These are phyloP conservation scores for Mucor lusitanicus DNA, from an alignment of 371 early-diverging fungal species.

Conservation along the genomic window DNA sequence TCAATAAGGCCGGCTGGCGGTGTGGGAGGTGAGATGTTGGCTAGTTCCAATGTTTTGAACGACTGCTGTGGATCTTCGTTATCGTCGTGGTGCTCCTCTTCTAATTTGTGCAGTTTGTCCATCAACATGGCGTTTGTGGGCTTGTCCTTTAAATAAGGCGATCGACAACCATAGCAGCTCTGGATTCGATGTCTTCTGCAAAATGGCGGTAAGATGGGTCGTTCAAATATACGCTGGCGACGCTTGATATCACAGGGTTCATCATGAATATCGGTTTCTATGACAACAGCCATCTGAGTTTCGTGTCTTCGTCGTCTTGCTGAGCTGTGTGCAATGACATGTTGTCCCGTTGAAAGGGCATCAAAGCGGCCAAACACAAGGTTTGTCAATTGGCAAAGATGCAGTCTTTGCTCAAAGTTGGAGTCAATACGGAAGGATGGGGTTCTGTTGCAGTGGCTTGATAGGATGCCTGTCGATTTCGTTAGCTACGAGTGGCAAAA, in stretches of 20 bases:
- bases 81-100: conserved; percentile 31
- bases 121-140: conserved; percentile 30
- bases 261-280: conserved; percentile 21
- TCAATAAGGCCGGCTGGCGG: conserved; percentile 50
- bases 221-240: conserved; percentile 27
- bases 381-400: conserved; percentile 63
- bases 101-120: conserved; percentile 35
- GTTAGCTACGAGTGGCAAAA: background rate
- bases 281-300: conserved; percentile 24
- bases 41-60: conserved; percentile 7
- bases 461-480: conserved; percentile 48
- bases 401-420: conserved; percentile 58
- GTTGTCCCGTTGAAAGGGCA: conserved; percentile 45
- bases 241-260: conserved; percentile 20
- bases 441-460: conserved; percentile 47
- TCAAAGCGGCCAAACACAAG: conserved; percentile 68
- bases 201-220: conserved; percentile 33
- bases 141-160: conserved; percentile 26
- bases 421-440: conserved; percentile 47
- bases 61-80: background rate
- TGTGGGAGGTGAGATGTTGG: conserved; percentile 13
- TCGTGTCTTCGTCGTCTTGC: conserved; percentile 40
- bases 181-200: conserved; percentile 49
- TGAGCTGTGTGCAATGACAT: conserved; percentile 37
- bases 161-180: conserved; percentile 33